Evolutionary conservation across 805 yeast genomes (phyloP).

Genomic region (Phaffomyces opuntiae): DNA sequence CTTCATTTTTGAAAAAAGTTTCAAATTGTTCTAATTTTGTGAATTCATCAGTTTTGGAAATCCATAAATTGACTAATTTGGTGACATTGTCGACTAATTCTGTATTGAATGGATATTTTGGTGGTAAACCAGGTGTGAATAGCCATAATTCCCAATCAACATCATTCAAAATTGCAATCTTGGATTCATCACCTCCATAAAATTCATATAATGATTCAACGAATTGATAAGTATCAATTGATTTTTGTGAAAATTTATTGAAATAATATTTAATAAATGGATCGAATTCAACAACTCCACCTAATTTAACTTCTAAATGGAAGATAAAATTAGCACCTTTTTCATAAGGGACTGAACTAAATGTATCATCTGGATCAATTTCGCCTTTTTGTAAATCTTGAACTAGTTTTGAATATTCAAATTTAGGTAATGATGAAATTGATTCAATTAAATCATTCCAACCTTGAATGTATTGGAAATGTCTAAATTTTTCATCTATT

Average conservation of each 20-base stretch:
- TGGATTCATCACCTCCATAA: slow-evolving; percentile 33
- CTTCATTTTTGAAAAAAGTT: slow-evolving; percentile 13
- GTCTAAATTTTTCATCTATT: slow-evolving; percentile 70
- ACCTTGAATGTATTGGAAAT: slow-evolving; percentile 79
- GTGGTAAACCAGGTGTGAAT: slow-evolving; percentile 80
- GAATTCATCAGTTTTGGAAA: slow-evolving; percentile 11
- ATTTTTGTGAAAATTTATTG: slow-evolving; percentile 54
- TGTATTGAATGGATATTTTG: slow-evolving; percentile 77
- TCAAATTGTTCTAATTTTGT: slow-evolving; percentile 11
- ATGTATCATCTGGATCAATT: slow-evolving; percentile 82
- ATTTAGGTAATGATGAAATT: slow-evolving; percentile 56
- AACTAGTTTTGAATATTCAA: slow-evolving; percentile 53
- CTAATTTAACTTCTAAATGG: slow-evolving; percentile 62
- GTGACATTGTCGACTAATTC: slow-evolving; percentile 69
- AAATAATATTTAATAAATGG: slow-evolving; percentile 78
- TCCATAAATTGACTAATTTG: slow-evolving; percentile 61
- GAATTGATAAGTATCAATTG: slow-evolving; percentile 79
- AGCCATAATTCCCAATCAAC: slow-evolving; percentile 88
- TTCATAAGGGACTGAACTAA: slow-evolving; percentile 84
- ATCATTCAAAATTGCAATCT: slow-evolving; percentile 46
- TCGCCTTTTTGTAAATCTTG: slow-evolving; percentile 61
- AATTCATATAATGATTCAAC: slow-evolving; percentile 68
- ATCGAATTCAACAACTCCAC: slow-evolving; percentile 62
- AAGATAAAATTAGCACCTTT: slow-evolving; percentile 79
- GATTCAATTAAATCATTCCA: slow-evolving; percentile 76